phyloP scores from a whole-genome alignment of 768 basidiomycete species.

The Boletus reticuloceps region DNA sequence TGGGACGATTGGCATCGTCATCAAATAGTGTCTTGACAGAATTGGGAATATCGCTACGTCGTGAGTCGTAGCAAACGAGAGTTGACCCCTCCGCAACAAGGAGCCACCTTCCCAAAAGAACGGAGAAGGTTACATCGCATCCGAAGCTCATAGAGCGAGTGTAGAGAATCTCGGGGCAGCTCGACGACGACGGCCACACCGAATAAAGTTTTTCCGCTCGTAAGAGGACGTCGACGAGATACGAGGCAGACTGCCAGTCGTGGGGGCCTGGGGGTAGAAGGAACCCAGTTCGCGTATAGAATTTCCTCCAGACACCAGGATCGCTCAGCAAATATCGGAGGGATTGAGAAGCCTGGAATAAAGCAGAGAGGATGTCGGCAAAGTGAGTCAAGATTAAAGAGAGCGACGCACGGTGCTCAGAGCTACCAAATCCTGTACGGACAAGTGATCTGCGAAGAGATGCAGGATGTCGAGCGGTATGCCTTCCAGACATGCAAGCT shows the following conservation, averaged over 20 bases:
- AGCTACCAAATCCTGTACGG: neutral
- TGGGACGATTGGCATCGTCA: neutral
- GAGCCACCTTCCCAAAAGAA: constrained; percentile 8
- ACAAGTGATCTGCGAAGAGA: neutral
- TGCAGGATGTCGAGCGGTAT: constrained; percentile 2
- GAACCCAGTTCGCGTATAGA: neutral
- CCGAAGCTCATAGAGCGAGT: neutral
- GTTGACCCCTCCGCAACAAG: constrained; percentile 8
- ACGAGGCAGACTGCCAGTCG: constrained; percentile 10
- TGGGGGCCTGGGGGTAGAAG: constrained; percentile 7
- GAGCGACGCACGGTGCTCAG: constrained; percentile 1
- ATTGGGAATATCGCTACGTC: neutral
- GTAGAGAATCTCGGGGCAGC: neutral
- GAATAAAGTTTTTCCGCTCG: neutral
- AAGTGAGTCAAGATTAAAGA: neutral
- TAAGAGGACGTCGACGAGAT: constrained; percentile 4
- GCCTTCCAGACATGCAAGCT: neutral
- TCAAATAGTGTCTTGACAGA: neutral
- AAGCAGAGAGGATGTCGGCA: neutral
- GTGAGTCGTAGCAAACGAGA: constrained; percentile 11
- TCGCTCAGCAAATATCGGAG: constrained; percentile 1
- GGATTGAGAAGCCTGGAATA: constrained; percentile 1
- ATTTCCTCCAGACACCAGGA: constrained; percentile 3
- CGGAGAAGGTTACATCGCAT: neutral
- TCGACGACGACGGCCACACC: constrained; percentile 5